A percentile compares a stretch with the other conserved stretches of the same genome.
Evolutionary conservation across 495 filamentous ascomycete genomes (phyloP).

Genomic region (Neurospora sp.): DNA sequence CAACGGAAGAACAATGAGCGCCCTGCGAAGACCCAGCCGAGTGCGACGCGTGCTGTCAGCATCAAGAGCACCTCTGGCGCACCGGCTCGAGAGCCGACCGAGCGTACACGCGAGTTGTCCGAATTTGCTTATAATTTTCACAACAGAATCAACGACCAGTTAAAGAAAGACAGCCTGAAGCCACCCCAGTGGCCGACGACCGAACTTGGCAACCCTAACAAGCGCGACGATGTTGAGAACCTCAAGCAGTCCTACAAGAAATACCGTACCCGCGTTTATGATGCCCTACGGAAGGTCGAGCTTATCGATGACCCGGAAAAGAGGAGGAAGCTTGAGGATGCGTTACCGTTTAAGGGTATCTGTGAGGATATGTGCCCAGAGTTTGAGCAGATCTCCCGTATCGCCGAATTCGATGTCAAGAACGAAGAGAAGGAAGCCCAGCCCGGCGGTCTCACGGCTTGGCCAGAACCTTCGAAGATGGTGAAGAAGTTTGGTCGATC

Average conservation of each 20-base stretch:
- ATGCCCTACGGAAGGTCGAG: constrained; percentile 58
- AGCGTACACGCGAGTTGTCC: constrained; percentile 20
- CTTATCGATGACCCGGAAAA: constrained; percentile 86
- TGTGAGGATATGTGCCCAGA: constrained; percentile 93
- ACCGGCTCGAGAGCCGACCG: constrained; percentile 9
- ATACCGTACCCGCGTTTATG: constrained; percentile 57
- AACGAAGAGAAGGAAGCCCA: constrained; percentile 35
- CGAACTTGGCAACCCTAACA: constrained; percentile 29
- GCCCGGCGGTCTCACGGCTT: constrained; percentile 26
- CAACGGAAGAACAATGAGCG: constrained; percentile 8
- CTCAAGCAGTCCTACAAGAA: constrained; percentile 45
- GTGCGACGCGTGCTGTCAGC: not conserved
- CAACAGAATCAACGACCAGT: constrained; percentile 29
- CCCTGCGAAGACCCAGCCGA: not conserved
- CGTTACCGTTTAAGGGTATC: constrained; percentile 78
- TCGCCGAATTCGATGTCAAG: constrained; percentile 52
- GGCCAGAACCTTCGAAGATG: constrained; percentile 32
- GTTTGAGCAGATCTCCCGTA: constrained; percentile 72
- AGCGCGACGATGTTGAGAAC: constrained; percentile 30
- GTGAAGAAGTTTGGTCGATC: constrained; percentile 85
- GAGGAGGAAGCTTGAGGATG: constrained; percentile 66
- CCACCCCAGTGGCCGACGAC: constrained; percentile 33
- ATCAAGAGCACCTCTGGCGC: not conserved
- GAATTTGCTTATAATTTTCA: constrained; percentile 27
- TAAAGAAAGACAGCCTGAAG: constrained; percentile 31